These are phyloP conservation scores for Lithocarpus polystachyus DNA, from an alignment of 306 rosid species.

Conservation along the genomic window DNA sequence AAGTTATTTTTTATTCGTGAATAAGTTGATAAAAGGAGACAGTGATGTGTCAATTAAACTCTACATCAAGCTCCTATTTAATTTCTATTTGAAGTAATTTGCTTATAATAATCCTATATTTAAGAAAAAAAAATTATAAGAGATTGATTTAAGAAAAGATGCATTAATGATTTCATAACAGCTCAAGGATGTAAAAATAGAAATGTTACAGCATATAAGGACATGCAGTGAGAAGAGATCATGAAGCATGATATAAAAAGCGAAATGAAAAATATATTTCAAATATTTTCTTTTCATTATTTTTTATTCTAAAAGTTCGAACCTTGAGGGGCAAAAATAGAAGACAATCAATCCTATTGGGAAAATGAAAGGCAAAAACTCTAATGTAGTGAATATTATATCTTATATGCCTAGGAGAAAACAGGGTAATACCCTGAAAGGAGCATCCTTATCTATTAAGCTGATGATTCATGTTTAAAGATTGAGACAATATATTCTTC, in stretches of 20 bases:
- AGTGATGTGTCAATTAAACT: neutral
- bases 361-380: neutral
- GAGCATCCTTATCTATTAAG: neutral
- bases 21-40: neutral
- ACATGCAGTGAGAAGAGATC: neutral
- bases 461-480: neutral
- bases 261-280: neutral
- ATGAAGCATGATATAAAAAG: neutral
- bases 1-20: neutral
- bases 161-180: no score
- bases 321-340: neutral
- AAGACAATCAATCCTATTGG: neutral
- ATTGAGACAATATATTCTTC: neutral
- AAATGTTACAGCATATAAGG: no score
- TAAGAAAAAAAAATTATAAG: neutral
- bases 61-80: neutral
- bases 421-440: neutral
- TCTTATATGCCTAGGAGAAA: neutral
- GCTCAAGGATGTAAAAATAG: no score
- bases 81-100: neutral
- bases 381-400: neutral
- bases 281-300: neutral
- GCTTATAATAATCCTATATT: neutral
- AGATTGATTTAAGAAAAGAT: no score
- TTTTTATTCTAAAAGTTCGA: neutral